Conservation (phyloP, 345 rosid species). For the Rhodomyrtus tomentosa region DNA sequence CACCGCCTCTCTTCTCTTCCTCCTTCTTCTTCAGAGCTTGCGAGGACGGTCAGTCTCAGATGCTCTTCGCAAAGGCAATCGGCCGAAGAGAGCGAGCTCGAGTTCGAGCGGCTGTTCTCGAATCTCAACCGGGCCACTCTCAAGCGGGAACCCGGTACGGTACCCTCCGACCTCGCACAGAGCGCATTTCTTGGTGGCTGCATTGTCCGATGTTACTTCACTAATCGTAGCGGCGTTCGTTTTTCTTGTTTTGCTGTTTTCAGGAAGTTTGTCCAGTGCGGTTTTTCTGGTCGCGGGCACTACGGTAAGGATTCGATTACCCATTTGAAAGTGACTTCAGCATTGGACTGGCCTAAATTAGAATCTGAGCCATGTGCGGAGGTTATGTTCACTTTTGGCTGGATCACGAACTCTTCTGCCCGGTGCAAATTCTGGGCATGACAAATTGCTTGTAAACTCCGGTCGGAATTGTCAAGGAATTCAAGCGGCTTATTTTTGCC, state of each 20-base stretch:
- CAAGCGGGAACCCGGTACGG: slow-evolving; percentile 82
- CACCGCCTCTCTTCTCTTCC: neutral
- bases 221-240: neutral
- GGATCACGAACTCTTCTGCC: neutral
- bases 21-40: neutral
- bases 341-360: neutral
- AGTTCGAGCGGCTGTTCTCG: slow-evolving; percentile 74
- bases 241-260: neutral
- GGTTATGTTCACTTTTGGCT: neutral
- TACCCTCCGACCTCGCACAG: neutral
- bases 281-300: slow-evolving; percentile 84
- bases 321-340: neutral
- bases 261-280: slow-evolving; percentile 84
- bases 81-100: slow-evolving; percentile 13
- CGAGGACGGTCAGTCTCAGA: neutral
- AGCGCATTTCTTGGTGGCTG: neutral
- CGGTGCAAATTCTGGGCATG: neutral
- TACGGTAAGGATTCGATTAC: slow-evolving; percentile 27
- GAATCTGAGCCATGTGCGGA: neutral
- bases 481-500: neutral
- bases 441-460: neutral
- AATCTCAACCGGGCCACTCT: slow-evolving; percentile 67
- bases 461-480: neutral
- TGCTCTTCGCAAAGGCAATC: slow-evolving; percentile 37
- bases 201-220: neutral